Evolutionary conservation across 2,329 filamentous ascomycete genomes (phyloP).

Genomic region (Aspergillus neoniger): DNA sequence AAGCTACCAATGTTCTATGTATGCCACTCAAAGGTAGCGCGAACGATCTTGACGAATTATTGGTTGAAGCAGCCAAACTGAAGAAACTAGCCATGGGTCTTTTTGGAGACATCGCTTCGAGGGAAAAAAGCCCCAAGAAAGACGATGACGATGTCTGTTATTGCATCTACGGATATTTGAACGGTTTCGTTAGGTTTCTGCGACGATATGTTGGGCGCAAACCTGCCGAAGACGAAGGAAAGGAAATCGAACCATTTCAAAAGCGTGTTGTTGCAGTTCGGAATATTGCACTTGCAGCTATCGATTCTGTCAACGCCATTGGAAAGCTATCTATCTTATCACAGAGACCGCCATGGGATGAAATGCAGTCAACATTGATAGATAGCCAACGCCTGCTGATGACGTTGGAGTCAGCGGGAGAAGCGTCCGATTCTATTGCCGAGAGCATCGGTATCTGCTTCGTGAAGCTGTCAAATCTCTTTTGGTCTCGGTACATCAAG

Average conservation of each 20-base stretch:
- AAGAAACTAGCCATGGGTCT: constrained; percentile 45
- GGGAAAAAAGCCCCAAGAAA: constrained; percentile 16
- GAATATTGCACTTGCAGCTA: constrained; percentile 42
- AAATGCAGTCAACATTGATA: constrained; percentile 36
- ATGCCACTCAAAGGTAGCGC: constrained; percentile 42
- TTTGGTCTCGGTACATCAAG: constrained; percentile 50
- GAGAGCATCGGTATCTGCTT: constrained; percentile 32
- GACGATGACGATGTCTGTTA: constrained; percentile 24
- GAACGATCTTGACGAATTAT: constrained; percentile 46
- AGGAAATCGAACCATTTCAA: constrained; percentile 33
- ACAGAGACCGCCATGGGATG: constrained; percentile 41
- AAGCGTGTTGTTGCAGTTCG: constrained; percentile 34
- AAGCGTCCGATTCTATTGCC: constrained; percentile 17
- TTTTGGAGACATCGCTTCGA: constrained; percentile 35
- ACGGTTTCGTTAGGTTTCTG: constrained; percentile 44
- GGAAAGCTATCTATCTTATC: constrained; percentile 43
- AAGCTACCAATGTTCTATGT: constrained; percentile 38
- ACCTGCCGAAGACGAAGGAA: constrained; percentile 30
- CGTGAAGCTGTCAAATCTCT: constrained; percentile 49
- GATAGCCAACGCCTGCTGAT: constrained; percentile 42
- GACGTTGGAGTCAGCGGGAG: constrained; percentile 25
- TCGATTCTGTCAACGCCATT: constrained; percentile 44
- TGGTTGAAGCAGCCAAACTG: constrained; percentile 46
- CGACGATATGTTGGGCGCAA: constrained; percentile 43
- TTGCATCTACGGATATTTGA: constrained; percentile 40